These are phyloP conservation scores for Sorghum bicolor DNA, from an alignment of 176 grass and related monocot species.

Conservation along the genomic window Sorghum_bicolor_NCBIv3 NC_012871.2:73406501-73407000, in stretches of 20 bases:
- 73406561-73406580: background rate
- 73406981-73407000: background rate
- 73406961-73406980: background rate
- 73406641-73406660: slow-evolving; percentile 15
- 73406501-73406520: background rate
- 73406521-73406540: background rate
- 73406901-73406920: slow-evolving; percentile 24
- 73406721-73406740: slow-evolving; percentile 34
- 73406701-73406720: background rate
- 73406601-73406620: background rate
- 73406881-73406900: slow-evolving; percentile 5
- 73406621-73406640: background rate
- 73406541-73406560: background rate
- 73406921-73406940: slow-evolving; percentile 14
- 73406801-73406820: slow-evolving; percentile 68
- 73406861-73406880: background rate
- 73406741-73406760: slow-evolving; percentile 44
- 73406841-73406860: background rate
- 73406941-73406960: background rate
- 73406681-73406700: slow-evolving; percentile 31
- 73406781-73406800: background rate
- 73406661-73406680: slow-evolving; percentile 4
- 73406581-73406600: background rate
- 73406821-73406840: background rate
- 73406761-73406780: slow-evolving; percentile 28